Conservation (phyloP, 352 stramenopile species). For the Thraustochytrium sp. region DNA sequence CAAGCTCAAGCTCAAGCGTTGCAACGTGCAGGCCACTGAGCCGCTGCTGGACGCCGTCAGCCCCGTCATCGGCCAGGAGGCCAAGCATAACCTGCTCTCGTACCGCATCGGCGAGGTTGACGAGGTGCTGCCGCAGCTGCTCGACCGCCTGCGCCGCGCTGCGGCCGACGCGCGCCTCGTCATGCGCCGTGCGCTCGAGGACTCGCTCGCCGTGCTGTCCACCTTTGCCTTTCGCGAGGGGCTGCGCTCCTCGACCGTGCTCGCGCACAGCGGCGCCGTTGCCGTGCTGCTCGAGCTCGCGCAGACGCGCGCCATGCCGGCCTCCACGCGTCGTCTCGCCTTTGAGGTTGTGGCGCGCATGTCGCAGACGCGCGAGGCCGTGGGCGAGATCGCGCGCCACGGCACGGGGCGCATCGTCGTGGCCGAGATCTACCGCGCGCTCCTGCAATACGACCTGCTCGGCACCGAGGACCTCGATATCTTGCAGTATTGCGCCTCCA, state of each 20-base stretch:
- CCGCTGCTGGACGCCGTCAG: neutral
- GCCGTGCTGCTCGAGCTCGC: neutral
- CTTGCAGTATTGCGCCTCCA: conserved; percentile 23
- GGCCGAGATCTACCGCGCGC: neutral
- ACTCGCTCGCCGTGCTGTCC: neutral
- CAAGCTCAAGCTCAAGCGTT: neutral
- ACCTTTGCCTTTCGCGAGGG: neutral
- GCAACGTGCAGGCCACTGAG: neutral
- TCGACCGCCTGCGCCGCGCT: neutral
- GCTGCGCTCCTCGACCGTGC: neutral
- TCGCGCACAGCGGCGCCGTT: neutral
- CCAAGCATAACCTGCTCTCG: neutral
- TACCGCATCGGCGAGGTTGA: neutral
- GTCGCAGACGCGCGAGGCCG: neutral
- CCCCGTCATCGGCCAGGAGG: neutral
- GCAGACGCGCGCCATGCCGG: neutral
- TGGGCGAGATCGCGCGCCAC: neutral
- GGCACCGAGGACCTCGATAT: neutral
- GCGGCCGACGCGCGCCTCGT: neutral
- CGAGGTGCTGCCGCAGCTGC: neutral
- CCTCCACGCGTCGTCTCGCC: neutral
- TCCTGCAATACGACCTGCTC: neutral
- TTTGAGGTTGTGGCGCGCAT: neutral
- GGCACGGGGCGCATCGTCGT: neutral
- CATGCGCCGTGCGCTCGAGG: neutral